Percentiles rank a stretch among this genome's conserved stretches.
Evolutionary conservation across 2,329 filamentous ascomycete species (phyloP).

Genomic region (Diaporthe longicolla): DNA sequence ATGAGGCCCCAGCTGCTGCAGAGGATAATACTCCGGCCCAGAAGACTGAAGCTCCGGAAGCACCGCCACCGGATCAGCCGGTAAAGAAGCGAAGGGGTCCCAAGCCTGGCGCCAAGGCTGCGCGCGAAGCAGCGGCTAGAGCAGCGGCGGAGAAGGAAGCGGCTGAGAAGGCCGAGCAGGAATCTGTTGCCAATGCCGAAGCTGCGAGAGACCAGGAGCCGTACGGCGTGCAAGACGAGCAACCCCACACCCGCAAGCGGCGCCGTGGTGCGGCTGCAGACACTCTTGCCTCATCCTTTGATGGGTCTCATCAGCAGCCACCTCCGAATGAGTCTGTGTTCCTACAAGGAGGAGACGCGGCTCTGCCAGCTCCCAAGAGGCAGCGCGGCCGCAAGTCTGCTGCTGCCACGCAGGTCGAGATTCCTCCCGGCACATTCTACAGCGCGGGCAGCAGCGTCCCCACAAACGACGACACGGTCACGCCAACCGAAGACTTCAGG

Average conservation of each 20-base stretch:
- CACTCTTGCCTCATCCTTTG: conserved; percentile 35
- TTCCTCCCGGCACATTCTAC: conserved; percentile 48
- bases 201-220: conserved; percentile 2
- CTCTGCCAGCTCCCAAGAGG: conserved; percentile 43
- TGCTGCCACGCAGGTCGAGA: conserved; percentile 43
- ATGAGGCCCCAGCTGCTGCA: conserved; percentile 31
- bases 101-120: conserved; percentile 41
- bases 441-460: conserved; percentile 50
- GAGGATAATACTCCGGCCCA: conserved; percentile 1
- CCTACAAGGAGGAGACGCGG: conserved; percentile 34
- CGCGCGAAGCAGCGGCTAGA: conserved; percentile 40
- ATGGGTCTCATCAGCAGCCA: conserved; percentile 13
- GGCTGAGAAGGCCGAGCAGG: conserved; percentile 35
- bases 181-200: conserved; percentile 22
- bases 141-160: conserved; percentile 39
- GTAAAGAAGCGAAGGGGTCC: conserved; percentile 38
- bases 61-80: conserved; percentile 37
- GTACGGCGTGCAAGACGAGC: conserved; percentile 24
- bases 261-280: conserved; percentile 37
- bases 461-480: conserved; percentile 51
- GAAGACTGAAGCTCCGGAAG: conserved; percentile 38
- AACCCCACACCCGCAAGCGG: conserved; percentile 37
- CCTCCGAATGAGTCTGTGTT: conserved; percentile 18
- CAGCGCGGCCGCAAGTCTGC: conserved; percentile 41
- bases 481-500: conserved; percentile 62